Evolutionary conservation across 2,329 filamentous ascomycete species (phyloP).

Genomic region (Gaeumannomyces tritici): DNA sequence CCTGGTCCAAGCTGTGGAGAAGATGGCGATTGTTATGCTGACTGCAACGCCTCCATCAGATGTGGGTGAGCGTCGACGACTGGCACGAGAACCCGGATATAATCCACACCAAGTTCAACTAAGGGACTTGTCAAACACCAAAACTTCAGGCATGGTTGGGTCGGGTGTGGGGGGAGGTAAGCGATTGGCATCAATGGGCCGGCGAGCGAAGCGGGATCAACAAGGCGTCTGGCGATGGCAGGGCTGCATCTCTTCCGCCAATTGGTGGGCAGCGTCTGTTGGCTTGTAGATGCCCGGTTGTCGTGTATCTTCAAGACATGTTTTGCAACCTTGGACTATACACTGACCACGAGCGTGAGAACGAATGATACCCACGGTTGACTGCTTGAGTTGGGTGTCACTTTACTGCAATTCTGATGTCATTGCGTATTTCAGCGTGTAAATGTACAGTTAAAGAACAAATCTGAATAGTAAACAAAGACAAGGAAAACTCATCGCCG

Average conservation of each 20-base stretch:
- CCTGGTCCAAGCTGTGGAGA: no score
- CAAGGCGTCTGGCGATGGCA: no score
- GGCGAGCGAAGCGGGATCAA: no score
- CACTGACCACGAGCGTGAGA: constrained; percentile 5
- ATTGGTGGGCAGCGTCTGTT: background rate
- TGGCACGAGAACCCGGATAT: constrained; percentile 99
- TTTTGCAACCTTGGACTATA: background rate
- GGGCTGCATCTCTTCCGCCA: background rate
- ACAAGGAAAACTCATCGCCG: constrained; percentile 4
- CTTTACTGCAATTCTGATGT: no score
- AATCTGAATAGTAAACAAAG: no score
- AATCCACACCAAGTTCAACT: constrained; percentile 96
- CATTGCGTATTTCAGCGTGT: no score
- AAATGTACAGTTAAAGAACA: no score
- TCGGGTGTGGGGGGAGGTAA: no score
- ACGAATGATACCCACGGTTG: constrained; percentile 26
- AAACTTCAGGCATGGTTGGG: no score
- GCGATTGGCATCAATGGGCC: no score
- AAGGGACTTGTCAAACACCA: constrained; percentile 10
- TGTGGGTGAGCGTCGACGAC: constrained; percentile 99
- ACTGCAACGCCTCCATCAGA: constrained; percentile 40
- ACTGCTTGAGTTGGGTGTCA: background rate
- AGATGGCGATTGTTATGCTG: no score
- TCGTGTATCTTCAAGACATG: background rate
- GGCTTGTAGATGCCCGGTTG: background rate